Percentiles rank a stretch among this genome's conserved stretches.
Conservation (phyloP, 1,139 yeast genomes). For the Arxiozyma telluris region DNA sequence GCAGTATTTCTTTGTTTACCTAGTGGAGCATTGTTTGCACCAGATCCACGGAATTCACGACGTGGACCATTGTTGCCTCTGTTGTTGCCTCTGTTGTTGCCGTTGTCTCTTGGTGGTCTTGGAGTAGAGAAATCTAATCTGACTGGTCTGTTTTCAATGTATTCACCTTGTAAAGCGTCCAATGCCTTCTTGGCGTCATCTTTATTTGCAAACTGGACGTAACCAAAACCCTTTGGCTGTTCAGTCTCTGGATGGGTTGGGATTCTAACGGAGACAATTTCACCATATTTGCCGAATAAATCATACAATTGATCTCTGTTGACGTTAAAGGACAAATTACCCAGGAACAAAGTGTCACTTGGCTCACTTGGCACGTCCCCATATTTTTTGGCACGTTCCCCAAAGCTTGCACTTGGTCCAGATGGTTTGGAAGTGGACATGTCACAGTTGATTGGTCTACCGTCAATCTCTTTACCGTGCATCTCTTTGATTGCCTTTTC, state of each 20-base stretch:
- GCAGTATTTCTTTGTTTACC: constrained; percentile 34
- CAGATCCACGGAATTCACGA: constrained; percentile 27
- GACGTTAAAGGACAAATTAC: constrained; percentile 88
- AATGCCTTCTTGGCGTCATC: constrained; percentile 90
- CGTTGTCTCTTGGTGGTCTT: constrained; percentile 44
- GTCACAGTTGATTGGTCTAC: constrained; percentile 92
- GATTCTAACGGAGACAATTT: constrained; percentile 77
- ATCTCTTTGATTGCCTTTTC: constrained; percentile 78
- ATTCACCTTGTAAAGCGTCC: constrained; percentile 80
- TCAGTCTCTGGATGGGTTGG: constrained; percentile 99
- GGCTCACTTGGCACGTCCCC: constrained; percentile 90
- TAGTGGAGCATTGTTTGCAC: constrained; percentile 53
- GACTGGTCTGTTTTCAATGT: constrained; percentile 85
- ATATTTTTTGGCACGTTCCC: constrained; percentile 74
- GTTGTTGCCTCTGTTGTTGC: constrained; percentile 35
- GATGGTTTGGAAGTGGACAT: constrained; percentile 80
- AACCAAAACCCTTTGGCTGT: constrained; percentile 98
- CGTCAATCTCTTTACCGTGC: constrained; percentile 94
- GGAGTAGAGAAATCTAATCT: constrained; percentile 95
- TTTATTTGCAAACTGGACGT: constrained; percentile 77
- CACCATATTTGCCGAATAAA: constrained; percentile 69
- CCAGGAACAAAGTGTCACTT: constrained; percentile 90
- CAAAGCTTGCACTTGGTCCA: constrained; percentile 33
- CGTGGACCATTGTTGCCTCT: constrained; percentile 38
- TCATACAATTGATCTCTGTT: constrained; percentile 68